A percentile compares a stretch with the other conserved stretches of the same genome.
Conservation (phyloP, 202 grass and related monocot genomes). For the Setaria italica region DNA sequence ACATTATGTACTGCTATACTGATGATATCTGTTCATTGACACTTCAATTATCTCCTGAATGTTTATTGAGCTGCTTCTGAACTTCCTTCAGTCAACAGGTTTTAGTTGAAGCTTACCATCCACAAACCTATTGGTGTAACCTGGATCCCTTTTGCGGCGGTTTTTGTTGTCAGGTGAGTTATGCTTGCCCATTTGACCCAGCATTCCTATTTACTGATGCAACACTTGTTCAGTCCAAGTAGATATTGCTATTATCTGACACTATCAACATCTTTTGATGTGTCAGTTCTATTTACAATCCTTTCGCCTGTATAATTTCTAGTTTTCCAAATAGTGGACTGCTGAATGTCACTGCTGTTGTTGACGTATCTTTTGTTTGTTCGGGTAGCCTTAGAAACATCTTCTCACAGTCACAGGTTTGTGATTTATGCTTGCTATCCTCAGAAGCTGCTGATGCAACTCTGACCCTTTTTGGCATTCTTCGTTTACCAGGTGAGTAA, state of each 20-base stretch:
- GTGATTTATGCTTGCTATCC: constrained; percentile 5
- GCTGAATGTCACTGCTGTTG: too few relatives aligned
- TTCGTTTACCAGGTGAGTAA: constrained; percentile 27
- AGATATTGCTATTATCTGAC: neutral
- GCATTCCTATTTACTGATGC: constrained; percentile 25
- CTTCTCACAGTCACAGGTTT: constrained; percentile 10
- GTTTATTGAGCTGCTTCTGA: neutral
- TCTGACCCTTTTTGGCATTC: neutral
- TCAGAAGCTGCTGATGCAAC: neutral
- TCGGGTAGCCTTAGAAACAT: neutral
- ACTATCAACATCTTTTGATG: neutral
- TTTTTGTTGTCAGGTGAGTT: neutral
- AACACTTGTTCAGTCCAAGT: constrained; percentile 30
- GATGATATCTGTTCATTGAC: neutral
- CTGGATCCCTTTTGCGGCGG: too few relatives aligned
- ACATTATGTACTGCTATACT: neutral
- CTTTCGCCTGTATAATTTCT: neutral
- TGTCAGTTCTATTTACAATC: constrained; percentile 23
- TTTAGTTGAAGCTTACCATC: constrained; percentile 12
- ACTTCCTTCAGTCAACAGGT: neutral
- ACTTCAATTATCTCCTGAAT: constrained; percentile 12
- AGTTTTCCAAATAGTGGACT: neutral
- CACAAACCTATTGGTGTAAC: neutral
- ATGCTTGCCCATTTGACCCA: neutral
- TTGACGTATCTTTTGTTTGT: neutral